phyloP scores from a whole-genome alignment of 2,329 filamentous ascomycete genomes.

The Penicillium aurantiogriseum region DNA sequence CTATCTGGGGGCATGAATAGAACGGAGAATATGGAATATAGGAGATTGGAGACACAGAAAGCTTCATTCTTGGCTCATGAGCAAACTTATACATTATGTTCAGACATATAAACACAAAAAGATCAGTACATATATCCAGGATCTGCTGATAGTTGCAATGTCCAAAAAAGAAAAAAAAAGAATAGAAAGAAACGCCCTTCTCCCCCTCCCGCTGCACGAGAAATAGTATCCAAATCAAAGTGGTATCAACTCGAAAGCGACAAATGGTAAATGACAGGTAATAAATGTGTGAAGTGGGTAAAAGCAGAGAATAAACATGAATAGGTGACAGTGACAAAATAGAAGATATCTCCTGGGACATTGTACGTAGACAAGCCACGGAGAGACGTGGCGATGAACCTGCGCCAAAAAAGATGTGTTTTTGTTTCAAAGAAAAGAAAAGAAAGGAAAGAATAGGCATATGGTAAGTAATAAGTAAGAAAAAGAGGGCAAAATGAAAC shows the following conservation, averaged over 20 bases:
- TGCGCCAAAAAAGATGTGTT: background rate
- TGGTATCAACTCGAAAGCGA: slow-evolving; percentile 11
- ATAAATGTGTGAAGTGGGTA: background rate
- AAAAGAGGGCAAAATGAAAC: background rate
- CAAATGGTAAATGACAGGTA: background rate
- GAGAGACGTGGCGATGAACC: background rate
- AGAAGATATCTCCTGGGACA: background rate
- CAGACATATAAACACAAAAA: background rate
- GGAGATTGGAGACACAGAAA: background rate
- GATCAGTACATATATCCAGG: background rate
- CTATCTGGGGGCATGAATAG: background rate
- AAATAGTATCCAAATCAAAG: slow-evolving; percentile 8
- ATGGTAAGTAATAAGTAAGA: background rate
- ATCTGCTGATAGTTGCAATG: background rate
- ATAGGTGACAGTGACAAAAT: background rate
- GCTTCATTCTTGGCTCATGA: background rate
- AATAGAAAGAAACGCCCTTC: slow-evolving; percentile 2
- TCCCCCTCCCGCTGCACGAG: slow-evolving; percentile 4
- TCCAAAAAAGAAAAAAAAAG: background rate
- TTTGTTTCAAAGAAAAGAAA: background rate
- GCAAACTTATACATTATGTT: slow-evolving; percentile 2
- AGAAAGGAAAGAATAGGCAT: background rate
- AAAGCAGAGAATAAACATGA: background rate
- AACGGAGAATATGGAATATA: background rate
- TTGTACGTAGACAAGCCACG: background rate